Evolutionary conservation across 805 yeast genomes (phyloP).

Genomic region (Schwanniomyces sp.): DNA sequence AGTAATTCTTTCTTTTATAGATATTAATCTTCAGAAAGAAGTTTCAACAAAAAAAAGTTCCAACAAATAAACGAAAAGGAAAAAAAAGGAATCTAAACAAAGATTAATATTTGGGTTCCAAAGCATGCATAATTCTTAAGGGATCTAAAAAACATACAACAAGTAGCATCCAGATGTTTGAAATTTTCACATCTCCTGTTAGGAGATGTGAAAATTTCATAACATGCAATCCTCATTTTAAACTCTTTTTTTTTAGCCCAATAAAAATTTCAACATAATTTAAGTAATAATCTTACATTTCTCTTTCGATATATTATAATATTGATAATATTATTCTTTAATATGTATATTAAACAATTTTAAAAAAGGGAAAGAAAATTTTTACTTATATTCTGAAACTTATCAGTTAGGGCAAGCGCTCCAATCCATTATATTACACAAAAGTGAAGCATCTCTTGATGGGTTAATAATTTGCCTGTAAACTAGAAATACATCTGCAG

Average conservation of each 20-base stretch:
- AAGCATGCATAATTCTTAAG: not conserved
- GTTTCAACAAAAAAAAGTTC: slow-evolving; percentile 1
- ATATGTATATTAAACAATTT: not conserved
- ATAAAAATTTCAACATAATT: not conserved
- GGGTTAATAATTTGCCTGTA: too few relatives aligned
- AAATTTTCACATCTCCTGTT: not conserved
- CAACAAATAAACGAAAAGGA: slow-evolving; percentile 5
- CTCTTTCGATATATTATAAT: slow-evolving; percentile 2
- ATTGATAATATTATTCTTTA: not conserved
- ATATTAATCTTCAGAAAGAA: slow-evolving; percentile 1
- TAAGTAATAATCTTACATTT: slow-evolving; percentile 1
- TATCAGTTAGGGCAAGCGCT: slow-evolving; percentile 1
- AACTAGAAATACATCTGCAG: not conserved
- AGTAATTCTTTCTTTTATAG: not conserved
- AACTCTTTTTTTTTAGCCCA: not conserved
- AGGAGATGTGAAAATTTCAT: not conserved
- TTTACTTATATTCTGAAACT: not conserved
- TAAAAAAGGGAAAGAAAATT: slow-evolving; percentile 1
- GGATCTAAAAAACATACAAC: not conserved
- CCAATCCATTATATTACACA: not conserved
- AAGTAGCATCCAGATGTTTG: not conserved
- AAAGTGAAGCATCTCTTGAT: not conserved
- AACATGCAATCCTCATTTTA: not conserved
- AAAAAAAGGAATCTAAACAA: slow-evolving; percentile 2
- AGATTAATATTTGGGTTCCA: not conserved